phyloP scores from a whole-genome alignment of 495 filamentous ascomycete species.

The Penicillium subrubescens region DNA sequence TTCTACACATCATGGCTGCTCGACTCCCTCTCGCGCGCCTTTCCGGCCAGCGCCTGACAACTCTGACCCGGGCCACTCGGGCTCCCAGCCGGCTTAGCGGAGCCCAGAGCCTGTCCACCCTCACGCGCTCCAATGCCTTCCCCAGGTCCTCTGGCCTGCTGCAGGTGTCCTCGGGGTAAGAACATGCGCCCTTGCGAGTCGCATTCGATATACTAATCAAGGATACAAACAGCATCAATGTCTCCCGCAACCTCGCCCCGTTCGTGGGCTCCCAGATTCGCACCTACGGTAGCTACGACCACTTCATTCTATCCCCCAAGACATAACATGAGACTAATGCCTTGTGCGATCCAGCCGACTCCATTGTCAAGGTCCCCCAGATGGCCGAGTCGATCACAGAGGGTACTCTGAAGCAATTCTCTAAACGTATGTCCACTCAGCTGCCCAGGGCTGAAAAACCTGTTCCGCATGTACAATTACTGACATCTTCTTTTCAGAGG shows the following conservation, averaged over 20 bases:
- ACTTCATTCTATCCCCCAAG: neutral
- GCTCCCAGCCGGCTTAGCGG: slow-evolving; percentile 27
- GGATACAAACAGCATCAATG: slow-evolving; percentile 26
- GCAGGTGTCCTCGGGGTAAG: slow-evolving; percentile 36
- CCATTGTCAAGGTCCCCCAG: slow-evolving; percentile 86
- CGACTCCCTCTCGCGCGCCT: slow-evolving; percentile 44
- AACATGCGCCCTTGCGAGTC: neutral
- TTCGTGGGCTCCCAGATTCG: slow-evolving; percentile 40
- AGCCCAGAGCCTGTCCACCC: slow-evolving; percentile 29
- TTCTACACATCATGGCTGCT: slow-evolving; percentile 42
- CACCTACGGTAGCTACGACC: slow-evolving; percentile 37
- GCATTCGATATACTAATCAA: neutral
- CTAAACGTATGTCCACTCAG: slow-evolving; percentile 60
- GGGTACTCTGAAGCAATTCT: slow-evolving; percentile 94
- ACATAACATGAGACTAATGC: slow-evolving; percentile 9
- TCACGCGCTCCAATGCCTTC: slow-evolving; percentile 25
- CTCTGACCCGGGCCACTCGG: slow-evolving; percentile 33
- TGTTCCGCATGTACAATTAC: slow-evolving; percentile 10
- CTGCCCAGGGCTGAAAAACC: neutral
- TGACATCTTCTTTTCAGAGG: slow-evolving; percentile 51
- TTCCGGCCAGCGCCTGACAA: slow-evolving; percentile 36
- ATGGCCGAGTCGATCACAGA: slow-evolving; percentile 99
- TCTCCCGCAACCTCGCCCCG: slow-evolving; percentile 32
- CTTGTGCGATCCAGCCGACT: slow-evolving; percentile 60
- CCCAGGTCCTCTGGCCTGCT: slow-evolving; percentile 32